Evolutionary conservation across 805 yeast genomes (phyloP), one percentile per base, ranked within the genome.

Genomic region (Barnettozyma botsteinii): DNA sequence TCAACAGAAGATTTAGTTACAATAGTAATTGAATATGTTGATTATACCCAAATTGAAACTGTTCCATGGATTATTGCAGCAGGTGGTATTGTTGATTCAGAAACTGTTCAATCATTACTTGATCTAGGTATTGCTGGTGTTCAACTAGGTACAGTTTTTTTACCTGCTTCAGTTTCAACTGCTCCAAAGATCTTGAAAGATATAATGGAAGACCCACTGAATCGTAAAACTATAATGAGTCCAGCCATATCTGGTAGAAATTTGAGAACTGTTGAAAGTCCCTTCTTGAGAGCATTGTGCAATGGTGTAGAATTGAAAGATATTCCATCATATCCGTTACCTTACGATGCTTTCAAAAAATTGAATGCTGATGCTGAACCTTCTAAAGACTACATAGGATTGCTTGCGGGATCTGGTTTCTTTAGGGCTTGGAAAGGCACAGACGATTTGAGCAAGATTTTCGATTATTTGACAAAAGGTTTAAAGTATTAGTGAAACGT

Each of bases 71-170:
- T 70, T 1, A 57, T 78, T 21, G 73, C 79, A 0, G 70, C 81
- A 4, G 83, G 83, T 14, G 82, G 83, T 0, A 65, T 78, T 13
- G 52, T 57, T 45, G 62, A 62, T 37, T 57, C 64, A 1, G 17
- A 35, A 4, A 56, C 58, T 6, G 57, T 67, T 15, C 50, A 56
- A 7, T 48, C 47, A 2, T 64, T 61, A 23, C 46, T 73, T 9
- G 39, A 52, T 0, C 41, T 47, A 5, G 80, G 81, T 0, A 76
- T 78, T 2, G 60, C 71, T 4, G 78, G 70, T 0, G 79, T 71
- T 9, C 81, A 73, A 41, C n/a, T 77, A 27, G 84, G 84, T 0
- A 72, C 82, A 0, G 64, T 66, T 0, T 73, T 75, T 49, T 56
- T 77, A 2, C 50, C 56, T 13, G 41, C 56, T 1, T 25, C 40